Evolutionary conservation across 352 stramenopile genomes (phyloP).

Genomic region (Saprolegnia diclina): DNA sequence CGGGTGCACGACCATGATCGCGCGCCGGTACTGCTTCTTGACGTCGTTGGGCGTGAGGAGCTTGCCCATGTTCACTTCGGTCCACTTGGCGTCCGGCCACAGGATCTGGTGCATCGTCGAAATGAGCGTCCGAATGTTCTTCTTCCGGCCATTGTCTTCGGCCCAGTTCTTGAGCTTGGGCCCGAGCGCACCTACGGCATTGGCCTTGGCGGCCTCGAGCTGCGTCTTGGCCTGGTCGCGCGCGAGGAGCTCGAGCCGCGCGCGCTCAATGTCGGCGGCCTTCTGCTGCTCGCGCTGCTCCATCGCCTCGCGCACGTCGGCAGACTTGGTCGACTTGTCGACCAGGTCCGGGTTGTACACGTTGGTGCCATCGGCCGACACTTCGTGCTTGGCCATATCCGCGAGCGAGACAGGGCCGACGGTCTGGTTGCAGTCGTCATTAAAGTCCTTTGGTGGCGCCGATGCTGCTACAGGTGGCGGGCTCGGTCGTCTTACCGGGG

Average conservation of each 20-base stretch:
- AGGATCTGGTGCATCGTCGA: constrained; percentile 90
- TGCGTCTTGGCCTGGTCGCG: constrained; percentile 59
- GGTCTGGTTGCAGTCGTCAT: constrained; percentile 72
- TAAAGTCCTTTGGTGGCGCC: constrained; percentile 49
- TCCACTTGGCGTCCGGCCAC: constrained; percentile 86
- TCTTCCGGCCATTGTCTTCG: constrained; percentile 80
- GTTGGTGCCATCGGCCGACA: constrained; percentile 68
- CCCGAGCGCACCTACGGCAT: constrained; percentile 43
- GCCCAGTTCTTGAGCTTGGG: constrained; percentile 76
- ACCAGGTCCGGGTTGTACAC: constrained; percentile 82
- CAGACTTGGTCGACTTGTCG: constrained; percentile 78
- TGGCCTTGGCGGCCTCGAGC: constrained; percentile 46
- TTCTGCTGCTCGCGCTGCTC: constrained; percentile 71
- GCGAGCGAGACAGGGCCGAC: constrained; percentile 76
- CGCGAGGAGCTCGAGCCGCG: constrained; percentile 61
- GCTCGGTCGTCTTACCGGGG: constrained; percentile 13
- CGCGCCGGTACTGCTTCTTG: constrained; percentile 89
- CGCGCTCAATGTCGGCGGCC: constrained; percentile 62
- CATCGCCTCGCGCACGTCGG: constrained; percentile 73
- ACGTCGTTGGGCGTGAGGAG: constrained; percentile 85
- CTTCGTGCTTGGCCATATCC: constrained; percentile 66
- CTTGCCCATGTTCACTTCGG: constrained; percentile 86
- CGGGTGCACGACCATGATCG: constrained; percentile 90
- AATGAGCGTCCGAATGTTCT: constrained; percentile 88
- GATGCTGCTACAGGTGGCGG: background rate